Evolutionary conservation across 106 monocot species (phyloP).

Genomic region (Dendrobium officinale): DNA sequence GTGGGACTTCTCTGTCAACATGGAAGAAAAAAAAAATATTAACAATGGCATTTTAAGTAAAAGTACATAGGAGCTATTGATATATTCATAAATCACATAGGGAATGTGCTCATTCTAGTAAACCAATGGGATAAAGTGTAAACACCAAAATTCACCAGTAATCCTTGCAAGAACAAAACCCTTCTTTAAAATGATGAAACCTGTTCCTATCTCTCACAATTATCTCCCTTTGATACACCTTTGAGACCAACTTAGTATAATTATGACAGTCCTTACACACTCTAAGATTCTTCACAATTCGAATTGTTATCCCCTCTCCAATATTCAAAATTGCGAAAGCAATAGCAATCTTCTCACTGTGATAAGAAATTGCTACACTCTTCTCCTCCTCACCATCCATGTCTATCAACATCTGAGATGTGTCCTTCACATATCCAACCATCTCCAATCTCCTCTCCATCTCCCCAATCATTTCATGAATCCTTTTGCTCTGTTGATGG

Average conservation of each 20-base stretch:
- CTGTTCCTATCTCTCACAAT: slow-evolving; percentile 46
- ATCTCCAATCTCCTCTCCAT: not conserved
- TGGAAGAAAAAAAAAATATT: too few relatives aligned
- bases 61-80: too few relatives aligned
- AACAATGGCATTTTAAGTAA: too few relatives aligned
- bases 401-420: not conserved
- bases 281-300: slow-evolving; percentile 48
- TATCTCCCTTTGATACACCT: slow-evolving; percentile 40
- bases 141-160: not conserved
- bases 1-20: too few relatives aligned
- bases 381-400: slow-evolving; percentile 18
- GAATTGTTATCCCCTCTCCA: slow-evolving; percentile 11
- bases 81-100: too few relatives aligned
- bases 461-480: not conserved
- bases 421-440: not conserved
- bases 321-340: not conserved
- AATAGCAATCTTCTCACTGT: not conserved
- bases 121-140: not conserved
- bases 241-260: slow-evolving; percentile 51
- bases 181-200: slow-evolving; percentile 1
- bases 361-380: not conserved
- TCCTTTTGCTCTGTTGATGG: not conserved
- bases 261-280: slow-evolving; percentile 44
- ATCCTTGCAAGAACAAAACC: not conserved
- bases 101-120: too few relatives aligned